These are phyloP conservation scores for Sideroxylon spinosum DNA, from an alignment of 179 eudicot species.

Conservation along the genomic window DNA sequence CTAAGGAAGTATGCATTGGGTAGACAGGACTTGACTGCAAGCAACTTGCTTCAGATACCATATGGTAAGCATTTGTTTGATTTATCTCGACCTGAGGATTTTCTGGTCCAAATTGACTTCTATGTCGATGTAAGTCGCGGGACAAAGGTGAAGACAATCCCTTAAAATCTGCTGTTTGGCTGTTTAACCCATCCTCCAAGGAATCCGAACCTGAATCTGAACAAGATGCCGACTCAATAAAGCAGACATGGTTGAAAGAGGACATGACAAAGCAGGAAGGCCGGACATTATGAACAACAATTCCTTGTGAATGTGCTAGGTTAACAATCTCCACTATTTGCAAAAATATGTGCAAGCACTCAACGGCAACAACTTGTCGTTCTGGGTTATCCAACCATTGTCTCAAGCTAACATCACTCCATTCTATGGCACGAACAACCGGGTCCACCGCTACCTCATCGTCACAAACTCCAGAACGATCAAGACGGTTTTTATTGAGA, in stretches of 20 bases:
- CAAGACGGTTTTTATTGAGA: conserved; percentile 28
- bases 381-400: conserved; percentile 82
- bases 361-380: conserved; percentile 55
- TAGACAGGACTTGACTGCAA: conserved; percentile 41
- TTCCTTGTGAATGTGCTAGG: conserved; percentile 81
- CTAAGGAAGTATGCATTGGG: conserved; percentile 24
- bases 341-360: conserved; percentile 79
- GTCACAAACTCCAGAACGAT: conserved; percentile 36
- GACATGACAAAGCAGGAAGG: conserved; percentile 95
- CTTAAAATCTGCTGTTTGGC: conserved; percentile 41
- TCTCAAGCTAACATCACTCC: conserved; percentile 75
- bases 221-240: conserved; percentile 91
- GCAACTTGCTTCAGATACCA: conserved; percentile 38
- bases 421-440: conserved; percentile 41
- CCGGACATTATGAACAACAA: conserved; percentile 77
- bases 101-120: conserved; percentile 19
- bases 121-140: conserved; percentile 25
- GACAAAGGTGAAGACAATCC: conserved; percentile 31
- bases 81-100: conserved; percentile 17
- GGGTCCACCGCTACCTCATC: conserved; percentile 43
- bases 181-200: conserved; percentile 52
- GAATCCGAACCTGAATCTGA: conserved; percentile 88
- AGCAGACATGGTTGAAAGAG: conserved; percentile 75
- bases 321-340: conserved; percentile 84
- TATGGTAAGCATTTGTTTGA: conserved; percentile 25